Evolutionary conservation across 208 protist genomes (phyloP).

Genomic region (Crithidia acanthocephali): DNA sequence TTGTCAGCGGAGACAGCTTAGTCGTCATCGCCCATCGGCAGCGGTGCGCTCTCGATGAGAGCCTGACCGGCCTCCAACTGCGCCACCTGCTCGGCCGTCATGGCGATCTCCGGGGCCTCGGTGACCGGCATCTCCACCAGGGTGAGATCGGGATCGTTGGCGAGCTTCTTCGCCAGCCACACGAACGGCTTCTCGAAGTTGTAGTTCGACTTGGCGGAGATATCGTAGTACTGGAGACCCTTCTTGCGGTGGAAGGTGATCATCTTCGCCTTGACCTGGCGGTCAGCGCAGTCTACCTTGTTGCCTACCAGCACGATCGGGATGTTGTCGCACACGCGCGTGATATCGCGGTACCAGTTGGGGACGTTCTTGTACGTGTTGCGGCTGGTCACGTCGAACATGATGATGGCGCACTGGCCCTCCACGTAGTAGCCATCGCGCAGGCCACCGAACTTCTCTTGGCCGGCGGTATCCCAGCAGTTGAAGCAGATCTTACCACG

Average conservation of each 20-base stretch:
- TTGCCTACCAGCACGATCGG: conserved; percentile 99
- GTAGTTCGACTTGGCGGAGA: conserved; percentile 99
- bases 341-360: conserved; percentile 99
- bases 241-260: conserved; percentile 99
- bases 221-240: conserved; percentile 99
- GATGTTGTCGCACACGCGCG: conserved; percentile 99
- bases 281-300: conserved; percentile 99
- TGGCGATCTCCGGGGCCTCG: conserved; percentile 68
- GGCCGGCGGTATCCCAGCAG: conserved; percentile 99
- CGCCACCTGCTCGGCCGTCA: conserved; percentile 80
- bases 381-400: conserved; percentile 99
- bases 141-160: conserved; percentile 95
- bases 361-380: conserved; percentile 99
- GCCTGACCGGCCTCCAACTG: conserved; percentile 90
- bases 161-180: conserved; percentile 98
- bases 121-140: conserved; percentile 94
- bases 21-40: conserved; percentile 97
- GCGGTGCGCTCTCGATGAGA: conserved; percentile 81
- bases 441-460: conserved; percentile 99
- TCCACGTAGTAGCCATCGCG: conserved; percentile 99
- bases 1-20: conserved; percentile 83
- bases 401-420: conserved; percentile 99
- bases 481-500: conserved; percentile 99
- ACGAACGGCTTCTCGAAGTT: conserved; percentile 99
- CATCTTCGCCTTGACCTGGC: conserved; percentile 99